Percentiles rank a stretch among this genome's conserved stretches.
Conservation (phyloP, 2,329 filamentous ascomycete species). For the Chaetomiaceae sp. region DNA sequence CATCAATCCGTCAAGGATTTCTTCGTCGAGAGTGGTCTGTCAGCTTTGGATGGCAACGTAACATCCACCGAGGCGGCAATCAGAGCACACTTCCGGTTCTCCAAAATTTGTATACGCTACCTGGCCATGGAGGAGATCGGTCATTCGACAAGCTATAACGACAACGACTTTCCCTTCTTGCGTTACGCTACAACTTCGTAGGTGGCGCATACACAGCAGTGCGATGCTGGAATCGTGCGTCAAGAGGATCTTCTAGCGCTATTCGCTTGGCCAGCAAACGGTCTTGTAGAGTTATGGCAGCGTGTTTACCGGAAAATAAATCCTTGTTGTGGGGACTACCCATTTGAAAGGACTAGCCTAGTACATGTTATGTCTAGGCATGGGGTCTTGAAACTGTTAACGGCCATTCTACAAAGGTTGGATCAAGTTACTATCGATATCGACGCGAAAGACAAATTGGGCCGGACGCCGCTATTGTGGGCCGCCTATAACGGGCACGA, state of each 20-base stretch:
- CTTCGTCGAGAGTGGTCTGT: constrained; percentile 24
- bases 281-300: constrained; percentile 10
- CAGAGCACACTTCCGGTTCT: constrained; percentile 21
- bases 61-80: constrained; percentile 5
- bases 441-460: background rate
- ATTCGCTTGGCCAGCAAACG: constrained; percentile 15
- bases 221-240: constrained; percentile 7
- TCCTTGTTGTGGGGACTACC: background rate
- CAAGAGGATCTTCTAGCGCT: constrained; percentile 14
- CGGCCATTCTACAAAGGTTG: background rate
- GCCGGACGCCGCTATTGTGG: background rate
- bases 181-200: constrained; percentile 18
- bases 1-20: constrained; percentile 32
- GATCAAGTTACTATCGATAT: background rate
- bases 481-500: background rate
- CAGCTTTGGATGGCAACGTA: constrained; percentile 9
- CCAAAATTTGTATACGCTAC: constrained; percentile 26
- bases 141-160: constrained; percentile 5
- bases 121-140: constrained; percentile 21
- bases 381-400: background rate
- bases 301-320: constrained; percentile 5
- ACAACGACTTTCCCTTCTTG: constrained; percentile 17
- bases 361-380: background rate
- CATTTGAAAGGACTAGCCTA: background rate
- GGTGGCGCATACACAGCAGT: constrained; percentile 13